phyloP scores from a whole-genome alignment of 2,329 filamentous ascomycete genomes.

The Arthrobotrys pseudoclavata region DNA sequence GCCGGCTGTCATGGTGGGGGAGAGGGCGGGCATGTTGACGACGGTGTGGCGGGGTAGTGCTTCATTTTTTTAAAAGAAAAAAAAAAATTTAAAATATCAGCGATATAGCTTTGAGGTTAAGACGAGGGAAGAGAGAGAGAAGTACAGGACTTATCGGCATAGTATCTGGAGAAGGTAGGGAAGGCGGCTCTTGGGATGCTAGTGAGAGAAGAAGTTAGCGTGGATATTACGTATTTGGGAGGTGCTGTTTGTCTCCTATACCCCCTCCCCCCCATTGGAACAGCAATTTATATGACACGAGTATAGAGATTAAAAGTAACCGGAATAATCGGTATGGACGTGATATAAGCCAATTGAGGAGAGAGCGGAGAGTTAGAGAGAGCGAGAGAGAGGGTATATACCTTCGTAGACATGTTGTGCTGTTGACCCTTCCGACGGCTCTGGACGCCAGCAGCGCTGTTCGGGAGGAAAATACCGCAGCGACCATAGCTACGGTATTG shows the following conservation, averaged over 20 bases:
- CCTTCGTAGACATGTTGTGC: conserved; percentile 47
- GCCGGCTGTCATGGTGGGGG: conserved; percentile 95
- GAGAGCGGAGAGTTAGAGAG: neutral
- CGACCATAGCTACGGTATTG: conserved; percentile 37
- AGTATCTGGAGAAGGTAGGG: conserved; percentile 54
- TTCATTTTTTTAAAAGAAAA: conserved; percentile 66
- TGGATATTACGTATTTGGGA: conserved; percentile 15
- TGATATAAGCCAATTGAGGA: conserved; percentile 9
- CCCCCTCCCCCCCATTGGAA: neutral
- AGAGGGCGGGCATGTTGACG: conserved; percentile 97
- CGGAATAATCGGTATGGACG: neutral
- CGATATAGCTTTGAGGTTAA: neutral
- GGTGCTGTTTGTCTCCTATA: neutral
- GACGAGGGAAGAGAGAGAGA: neutral
- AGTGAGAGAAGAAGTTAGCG: conserved; percentile 38
- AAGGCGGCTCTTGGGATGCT: conserved; percentile 36
- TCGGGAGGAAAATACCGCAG: conserved; percentile 57
- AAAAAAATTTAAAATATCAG: conserved; percentile 1
- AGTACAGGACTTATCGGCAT: conserved; percentile 59
- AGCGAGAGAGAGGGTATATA: neutral
- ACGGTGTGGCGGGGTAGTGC: conserved; percentile 95
- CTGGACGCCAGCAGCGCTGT: conserved; percentile 57
- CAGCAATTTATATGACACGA: neutral
- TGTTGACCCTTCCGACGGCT: conserved; percentile 40
- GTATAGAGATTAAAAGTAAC: neutral